Evolutionary conservation across 148 eudicot species (phyloP).

Genomic region (Cornus suecica): DNA sequence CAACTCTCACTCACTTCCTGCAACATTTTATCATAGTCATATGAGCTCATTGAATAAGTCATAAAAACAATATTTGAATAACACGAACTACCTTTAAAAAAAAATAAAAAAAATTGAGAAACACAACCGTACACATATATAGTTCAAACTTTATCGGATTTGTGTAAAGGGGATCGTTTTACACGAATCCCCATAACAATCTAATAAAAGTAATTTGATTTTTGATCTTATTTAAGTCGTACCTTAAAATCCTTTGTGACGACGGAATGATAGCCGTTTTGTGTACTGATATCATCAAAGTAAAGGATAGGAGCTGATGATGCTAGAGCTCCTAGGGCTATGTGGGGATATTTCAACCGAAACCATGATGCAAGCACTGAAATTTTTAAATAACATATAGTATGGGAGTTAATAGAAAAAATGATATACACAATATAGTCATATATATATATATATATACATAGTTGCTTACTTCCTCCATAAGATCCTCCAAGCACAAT

Average conservation of each 20-base stretch:
- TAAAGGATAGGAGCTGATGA: conserved; percentile 49
- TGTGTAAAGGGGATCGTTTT: too few species aligned
- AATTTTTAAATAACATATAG: background rate
- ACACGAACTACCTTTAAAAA: too few species aligned
- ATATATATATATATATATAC: too few species aligned
- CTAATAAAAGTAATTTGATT: too few species aligned
- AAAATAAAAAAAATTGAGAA: too few species aligned
- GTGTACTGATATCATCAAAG: conserved; percentile 31
- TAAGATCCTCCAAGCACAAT: background rate
- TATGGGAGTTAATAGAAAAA: too few species aligned
- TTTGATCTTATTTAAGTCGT: too few species aligned
- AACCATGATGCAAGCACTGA: conserved; percentile 53
- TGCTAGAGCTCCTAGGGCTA: conserved; percentile 49
- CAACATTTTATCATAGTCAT: background rate
- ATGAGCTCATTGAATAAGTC: too few species aligned
- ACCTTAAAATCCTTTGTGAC: conserved; percentile 40
- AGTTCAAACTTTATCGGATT: too few species aligned
- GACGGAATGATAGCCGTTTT: conserved; percentile 23
- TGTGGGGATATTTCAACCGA: conserved; percentile 48
- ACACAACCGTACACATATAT: too few species aligned
- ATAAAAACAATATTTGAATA: too few species aligned
- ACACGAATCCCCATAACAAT: too few species aligned
- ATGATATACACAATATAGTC: background rate
- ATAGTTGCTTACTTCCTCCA: background rate
- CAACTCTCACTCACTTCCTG: conserved; percentile 41